Conservation (phyloP, 768 basidiomycete species). For the Lentinula boryana region DNA sequence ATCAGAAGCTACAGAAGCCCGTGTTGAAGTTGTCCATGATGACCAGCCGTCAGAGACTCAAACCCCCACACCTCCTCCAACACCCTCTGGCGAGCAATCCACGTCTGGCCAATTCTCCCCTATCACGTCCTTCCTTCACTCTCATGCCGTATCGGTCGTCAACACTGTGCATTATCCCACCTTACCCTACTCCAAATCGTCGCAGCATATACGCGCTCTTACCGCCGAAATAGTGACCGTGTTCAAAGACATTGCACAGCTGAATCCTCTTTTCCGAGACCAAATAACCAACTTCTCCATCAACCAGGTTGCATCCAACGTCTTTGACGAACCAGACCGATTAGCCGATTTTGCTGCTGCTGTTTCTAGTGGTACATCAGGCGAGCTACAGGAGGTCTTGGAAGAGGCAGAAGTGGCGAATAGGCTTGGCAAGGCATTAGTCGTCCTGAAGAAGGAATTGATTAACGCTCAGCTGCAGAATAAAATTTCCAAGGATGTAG, state of each 20-base stretch:
- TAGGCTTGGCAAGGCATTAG: slow-evolving; percentile 80
- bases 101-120: slow-evolving; percentile 2
- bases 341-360: slow-evolving; percentile 97
- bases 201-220: slow-evolving; percentile 93
- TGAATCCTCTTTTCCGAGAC: slow-evolving; percentile 96
- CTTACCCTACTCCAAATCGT: slow-evolving; percentile 73
- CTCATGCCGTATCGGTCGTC: slow-evolving; percentile 80
- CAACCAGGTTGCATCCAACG: slow-evolving; percentile 85
- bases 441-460: slow-evolving; percentile 95
- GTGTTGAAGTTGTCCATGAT: slow-evolving; percentile 34
- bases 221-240: slow-evolving; percentile 95
- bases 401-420: slow-evolving; percentile 85
- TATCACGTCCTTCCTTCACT: slow-evolving; percentile 67
- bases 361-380: slow-evolving; percentile 87
- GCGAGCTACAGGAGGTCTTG: slow-evolving; percentile 89
- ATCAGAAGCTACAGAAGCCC: slow-evolving; percentile 11
- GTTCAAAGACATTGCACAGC: slow-evolving; percentile 97
- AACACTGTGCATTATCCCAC: slow-evolving; percentile 80
- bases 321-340: slow-evolving; percentile 97
- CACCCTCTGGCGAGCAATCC: slow-evolving; percentile 11
- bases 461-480: slow-evolving; percentile 94
- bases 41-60: slow-evolving; percentile 28
- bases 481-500: slow-evolving; percentile 89
- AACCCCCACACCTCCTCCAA: slow-evolving; percentile 43
- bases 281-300: slow-evolving; percentile 97